phyloP scores from a whole-genome alignment of 192 early-diverging fungal species.

The Rhizophagus prolifer region DNA sequence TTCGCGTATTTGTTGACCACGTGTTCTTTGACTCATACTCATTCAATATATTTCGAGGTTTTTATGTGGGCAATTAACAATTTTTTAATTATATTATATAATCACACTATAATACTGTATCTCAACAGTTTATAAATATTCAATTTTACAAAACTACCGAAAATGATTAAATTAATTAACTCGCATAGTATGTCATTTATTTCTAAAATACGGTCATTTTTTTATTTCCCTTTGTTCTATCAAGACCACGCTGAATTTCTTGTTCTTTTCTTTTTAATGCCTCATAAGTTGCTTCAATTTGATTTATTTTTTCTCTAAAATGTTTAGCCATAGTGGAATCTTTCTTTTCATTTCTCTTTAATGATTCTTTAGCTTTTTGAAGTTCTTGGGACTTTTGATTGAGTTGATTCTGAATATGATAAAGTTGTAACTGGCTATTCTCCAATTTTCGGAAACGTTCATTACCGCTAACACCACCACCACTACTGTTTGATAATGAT shows the following conservation, averaged over 20 bases:
- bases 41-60: no score
- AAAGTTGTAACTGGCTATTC: background rate
- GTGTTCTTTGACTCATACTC: no score
- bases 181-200: no score
- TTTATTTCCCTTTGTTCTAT: slow-evolving; percentile 10
- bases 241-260: slow-evolving; percentile 5
- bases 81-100: no score
- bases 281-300: slow-evolving; percentile 3
- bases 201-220: slow-evolving; percentile 18
- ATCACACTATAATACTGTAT: no score
- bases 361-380: slow-evolving; percentile 11
- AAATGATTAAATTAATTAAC: no score
- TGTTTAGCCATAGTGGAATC: slow-evolving; percentile 18
- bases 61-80: no score
- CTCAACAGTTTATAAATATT: no score
- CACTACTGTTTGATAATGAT: background rate
- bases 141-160: no score
- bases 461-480: no score
- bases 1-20: no score
- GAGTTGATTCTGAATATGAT: slow-evolving; percentile 6
- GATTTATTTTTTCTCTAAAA: slow-evolving; percentile 17
- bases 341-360: slow-evolving; percentile 13
- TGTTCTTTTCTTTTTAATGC: slow-evolving; percentile 20
- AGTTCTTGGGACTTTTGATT: background rate
- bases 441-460: background rate